Evolutionary conservation across 2,329 filamentous ascomycete genomes (phyloP).

Genomic region (Neurospora sp.): DNA sequence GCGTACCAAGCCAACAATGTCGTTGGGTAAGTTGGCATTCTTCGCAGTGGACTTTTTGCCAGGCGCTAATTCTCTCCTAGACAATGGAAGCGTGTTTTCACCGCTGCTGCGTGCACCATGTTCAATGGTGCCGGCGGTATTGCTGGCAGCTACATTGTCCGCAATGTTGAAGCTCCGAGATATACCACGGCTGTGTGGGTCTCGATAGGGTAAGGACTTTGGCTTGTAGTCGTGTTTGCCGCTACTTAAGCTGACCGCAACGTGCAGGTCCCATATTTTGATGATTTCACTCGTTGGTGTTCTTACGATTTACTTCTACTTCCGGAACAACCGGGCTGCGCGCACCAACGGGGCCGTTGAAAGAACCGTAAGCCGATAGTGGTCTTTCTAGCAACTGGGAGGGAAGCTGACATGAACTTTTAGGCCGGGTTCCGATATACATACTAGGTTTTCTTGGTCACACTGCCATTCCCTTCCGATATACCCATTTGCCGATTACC

Average conservation of each 20-base stretch:
- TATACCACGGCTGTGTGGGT: conserved; percentile 16
- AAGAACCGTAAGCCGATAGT: conserved; percentile 7
- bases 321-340: conserved; percentile 9
- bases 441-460: neutral
- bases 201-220: conserved; percentile 12
- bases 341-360: conserved; percentile 7
- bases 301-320: conserved; percentile 13
- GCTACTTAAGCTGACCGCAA: neutral
- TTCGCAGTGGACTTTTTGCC: neutral
- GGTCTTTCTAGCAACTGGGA: neutral
- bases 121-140: conserved; percentile 17
- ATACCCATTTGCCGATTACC: neutral
- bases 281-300: conserved; percentile 12
- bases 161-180: conserved; percentile 12
- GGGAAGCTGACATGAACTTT: neutral
- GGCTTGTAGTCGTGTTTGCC: neutral
- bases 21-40: conserved; percentile 11
- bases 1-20: conserved; percentile 55
- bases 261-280: conserved; percentile 12
- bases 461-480: neutral
- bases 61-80: conserved; percentile 1
- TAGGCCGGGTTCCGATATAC: conserved; percentile 2
- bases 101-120: conserved; percentile 14
- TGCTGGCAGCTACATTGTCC: conserved; percentile 16
- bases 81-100: conserved; percentile 18